Evolutionary conservation across 2,329 filamentous ascomycete genomes (phyloP).

Genomic region (Arthrobotrys sinensis): DNA sequence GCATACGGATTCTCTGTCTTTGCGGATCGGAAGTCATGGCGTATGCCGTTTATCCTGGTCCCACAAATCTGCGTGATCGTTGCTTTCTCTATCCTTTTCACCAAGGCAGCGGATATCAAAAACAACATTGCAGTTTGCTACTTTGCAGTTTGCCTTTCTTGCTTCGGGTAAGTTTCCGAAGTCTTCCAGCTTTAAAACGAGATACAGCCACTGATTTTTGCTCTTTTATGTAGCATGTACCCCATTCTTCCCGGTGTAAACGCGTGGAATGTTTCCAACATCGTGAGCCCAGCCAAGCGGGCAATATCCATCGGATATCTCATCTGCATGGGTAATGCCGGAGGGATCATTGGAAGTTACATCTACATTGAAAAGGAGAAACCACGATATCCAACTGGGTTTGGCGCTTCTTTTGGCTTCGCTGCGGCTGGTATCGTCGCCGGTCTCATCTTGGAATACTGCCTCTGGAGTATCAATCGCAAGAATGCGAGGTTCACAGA

Average conservation of each 20-base stretch:
- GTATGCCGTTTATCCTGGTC: constrained; percentile 68
- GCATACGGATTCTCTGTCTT: constrained; percentile 66
- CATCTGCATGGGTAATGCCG: constrained; percentile 68
- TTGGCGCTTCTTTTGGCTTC: constrained; percentile 66
- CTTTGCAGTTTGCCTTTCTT: constrained; percentile 69
- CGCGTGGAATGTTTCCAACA: constrained; percentile 69
- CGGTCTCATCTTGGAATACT: constrained; percentile 62
- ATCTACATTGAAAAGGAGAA: constrained; percentile 66
- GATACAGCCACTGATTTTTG: not conserved
- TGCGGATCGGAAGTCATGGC: constrained; percentile 67
- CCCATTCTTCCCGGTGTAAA: constrained; percentile 69
- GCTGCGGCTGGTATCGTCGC: constrained; percentile 59
- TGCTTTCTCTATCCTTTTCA: constrained; percentile 67
- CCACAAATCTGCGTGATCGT: constrained; percentile 67
- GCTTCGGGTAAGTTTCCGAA: constrained; percentile 64
- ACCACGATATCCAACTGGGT: constrained; percentile 66
- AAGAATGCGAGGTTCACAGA: constrained; percentile 63
- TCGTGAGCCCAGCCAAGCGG: constrained; percentile 67
- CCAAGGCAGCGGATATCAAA: constrained; percentile 67
- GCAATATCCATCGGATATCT: constrained; percentile 69
- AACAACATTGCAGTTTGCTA: constrained; percentile 69
- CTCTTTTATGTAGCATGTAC: constrained; percentile 67
- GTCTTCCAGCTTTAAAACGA: constrained; percentile 58
- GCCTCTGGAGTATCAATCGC: constrained; percentile 63
- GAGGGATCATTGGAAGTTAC: constrained; percentile 67